Evolutionary conservation across 441 rosid genomes (phyloP), one percentile per base, ranked within the genome.

Genomic region (Populus hybrid): DNA sequence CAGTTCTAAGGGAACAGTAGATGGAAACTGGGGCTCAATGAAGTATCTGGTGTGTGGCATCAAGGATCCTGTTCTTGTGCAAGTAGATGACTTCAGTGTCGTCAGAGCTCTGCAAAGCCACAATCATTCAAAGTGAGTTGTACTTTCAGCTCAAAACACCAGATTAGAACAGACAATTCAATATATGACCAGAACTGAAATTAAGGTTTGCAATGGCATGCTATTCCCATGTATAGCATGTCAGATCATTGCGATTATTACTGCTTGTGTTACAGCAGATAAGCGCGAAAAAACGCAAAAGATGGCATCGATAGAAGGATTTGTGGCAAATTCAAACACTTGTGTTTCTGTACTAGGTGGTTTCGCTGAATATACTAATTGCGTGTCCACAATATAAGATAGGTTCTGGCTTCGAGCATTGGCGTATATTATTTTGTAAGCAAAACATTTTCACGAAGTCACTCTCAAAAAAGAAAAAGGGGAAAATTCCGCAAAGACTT

Each of bases 71-170:
- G 10, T 40, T 71, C 77, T 34, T 28, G 67, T 61, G 72, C 78
- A 3, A 10, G 69, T 67, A 35, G 69, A 73, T 28, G 70, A 34
- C 73, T 38, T 50, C 72, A 32, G 16, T 57, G 40, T 70, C 73
- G 28, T 32, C 10, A 16, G 10, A 34, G 30, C 16, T 80, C 83
- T 80, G 82, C 57, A 74, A 24, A 70, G 10, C 9, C 20, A 71
- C 8, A 70, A 50, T 23, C n/a, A 72, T 38, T 50, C 73, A 23
- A 10, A 36, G 68, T 69, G 36, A 69, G 46, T 46, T 14, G 54
- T 11, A 14, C 18, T 12, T 12, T 46, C 54, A 26, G 28, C 42
- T 65, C 24, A 36, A 23, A 7, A 35, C 14, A 7, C 24, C 9
- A 30, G 35, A 10, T 7, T 11, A 42, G 35, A 16, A 46, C 1